These are phyloP conservation scores for Cucurbita ficifolia DNA, from an alignment of 306 rosid genomes.

Conservation along the genomic window DNA sequence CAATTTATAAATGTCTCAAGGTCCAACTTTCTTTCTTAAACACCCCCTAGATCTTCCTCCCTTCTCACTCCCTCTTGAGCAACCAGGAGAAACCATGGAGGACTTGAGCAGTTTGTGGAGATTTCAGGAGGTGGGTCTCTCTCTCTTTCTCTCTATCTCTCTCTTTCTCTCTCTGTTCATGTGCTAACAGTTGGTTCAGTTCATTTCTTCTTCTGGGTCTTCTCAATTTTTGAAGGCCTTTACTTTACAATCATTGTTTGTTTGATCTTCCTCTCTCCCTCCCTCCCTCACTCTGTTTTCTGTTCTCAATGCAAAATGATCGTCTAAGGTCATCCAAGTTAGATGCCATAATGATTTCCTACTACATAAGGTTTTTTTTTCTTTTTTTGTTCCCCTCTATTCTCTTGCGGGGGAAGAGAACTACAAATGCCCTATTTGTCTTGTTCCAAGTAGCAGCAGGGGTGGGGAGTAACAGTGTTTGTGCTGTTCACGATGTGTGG, in stretches of 20 bases:
- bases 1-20: slow-evolving; percentile 29
- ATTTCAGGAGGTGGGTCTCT: slow-evolving; percentile 43
- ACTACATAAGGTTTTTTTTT: background rate
- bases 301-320: background rate
- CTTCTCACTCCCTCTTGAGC: background rate
- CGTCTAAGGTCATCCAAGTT: background rate
- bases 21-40: slow-evolving; percentile 1
- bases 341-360: background rate
- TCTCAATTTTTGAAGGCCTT: background rate
- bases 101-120: slow-evolving; percentile 30
- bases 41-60: slow-evolving; percentile 9
- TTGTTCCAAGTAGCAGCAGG: slow-evolving; percentile 1
- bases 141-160: background rate
- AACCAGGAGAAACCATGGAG: slow-evolving; percentile 31
- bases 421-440: background rate
- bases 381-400: background rate
- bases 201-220: slow-evolving; percentile 9
- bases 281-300: background rate
- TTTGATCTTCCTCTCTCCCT: background rate
- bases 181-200: background rate
- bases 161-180: background rate
- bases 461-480: background rate
- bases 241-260: background rate
- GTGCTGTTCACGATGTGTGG: background rate
- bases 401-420: background rate